A percentile compares a stretch with the other conserved stretches of the same genome.
phyloP scores from a whole-genome alignment of 345 rosid genomes.

The Bretschneidera sinensis region DNA sequence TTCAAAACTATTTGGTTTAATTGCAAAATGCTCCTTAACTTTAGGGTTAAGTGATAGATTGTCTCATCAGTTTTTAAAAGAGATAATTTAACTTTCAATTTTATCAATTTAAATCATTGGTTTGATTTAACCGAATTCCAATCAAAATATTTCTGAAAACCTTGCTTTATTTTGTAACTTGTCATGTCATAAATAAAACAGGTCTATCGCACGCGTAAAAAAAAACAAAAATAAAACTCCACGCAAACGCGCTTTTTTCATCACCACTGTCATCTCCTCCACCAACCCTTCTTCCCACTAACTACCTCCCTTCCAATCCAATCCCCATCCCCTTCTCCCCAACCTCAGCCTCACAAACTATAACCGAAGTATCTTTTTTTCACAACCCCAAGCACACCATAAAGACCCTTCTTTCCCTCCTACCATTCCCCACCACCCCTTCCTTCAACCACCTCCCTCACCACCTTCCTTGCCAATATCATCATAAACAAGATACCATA shows the following conservation, averaged over 20 bases:
- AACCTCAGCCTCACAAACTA: slow-evolving; percentile 27
- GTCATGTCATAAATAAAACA: no score
- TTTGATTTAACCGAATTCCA: no score
- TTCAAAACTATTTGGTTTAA: neutral
- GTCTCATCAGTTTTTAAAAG: no score
- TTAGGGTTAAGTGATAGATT: no score
- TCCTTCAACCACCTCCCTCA: slow-evolving; percentile 32
- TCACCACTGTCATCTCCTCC: slow-evolving; percentile 51
- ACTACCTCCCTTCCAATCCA: slow-evolving; percentile 33
- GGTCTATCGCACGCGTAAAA: no score
- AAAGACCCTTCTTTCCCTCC: slow-evolving; percentile 44
- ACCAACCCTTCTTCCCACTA: slow-evolving; percentile 62
- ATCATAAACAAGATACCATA: slow-evolving; percentile 74
- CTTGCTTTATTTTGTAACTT: no score
- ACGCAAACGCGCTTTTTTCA: no score
- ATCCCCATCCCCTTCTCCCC: slow-evolving; percentile 37
- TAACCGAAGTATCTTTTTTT: slow-evolving; percentile 54
- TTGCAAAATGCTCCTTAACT: neutral
- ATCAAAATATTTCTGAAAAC: no score
- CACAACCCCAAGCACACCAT: slow-evolving; percentile 31
- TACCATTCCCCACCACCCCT: slow-evolving; percentile 39
- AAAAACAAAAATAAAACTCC: no score
- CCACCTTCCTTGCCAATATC: slow-evolving; percentile 88
- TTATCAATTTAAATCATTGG: no score
- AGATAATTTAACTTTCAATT: no score